These are phyloP conservation scores for Phytophthora sp. DNA, from an alignment of 352 stramenopile genomes.

Conservation along the genomic window DNA sequence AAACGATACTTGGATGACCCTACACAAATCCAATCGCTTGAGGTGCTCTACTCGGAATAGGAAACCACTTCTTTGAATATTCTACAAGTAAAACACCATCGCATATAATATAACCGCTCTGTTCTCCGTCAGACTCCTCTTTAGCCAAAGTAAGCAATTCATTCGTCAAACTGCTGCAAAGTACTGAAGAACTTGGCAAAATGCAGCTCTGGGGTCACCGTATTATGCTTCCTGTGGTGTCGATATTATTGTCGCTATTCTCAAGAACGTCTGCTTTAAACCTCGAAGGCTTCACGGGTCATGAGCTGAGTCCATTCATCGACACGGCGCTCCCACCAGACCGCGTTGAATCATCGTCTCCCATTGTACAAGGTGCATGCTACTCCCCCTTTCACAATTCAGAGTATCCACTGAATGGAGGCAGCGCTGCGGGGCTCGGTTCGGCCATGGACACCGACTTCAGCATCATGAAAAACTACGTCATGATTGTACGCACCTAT, in stretches of 20 bases:
- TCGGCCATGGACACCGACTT: constrained; percentile 74
- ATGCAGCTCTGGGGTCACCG: constrained; percentile 27
- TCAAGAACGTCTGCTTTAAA: constrained; percentile 27
- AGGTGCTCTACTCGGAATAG: constrained; percentile 49
- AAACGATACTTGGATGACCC: constrained; percentile 46
- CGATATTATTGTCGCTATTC: constrained; percentile 7
- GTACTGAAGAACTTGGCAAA: constrained; percentile 1
- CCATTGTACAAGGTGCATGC: constrained; percentile 54
- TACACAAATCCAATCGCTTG: constrained; percentile 40
- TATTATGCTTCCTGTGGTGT: constrained; percentile 8
- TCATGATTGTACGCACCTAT: constrained; percentile 72
- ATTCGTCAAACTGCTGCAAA: constrained; percentile 19
- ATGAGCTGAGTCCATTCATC: constrained; percentile 24
- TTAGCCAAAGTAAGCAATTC: constrained; percentile 5
- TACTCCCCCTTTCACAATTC: constrained; percentile 83
- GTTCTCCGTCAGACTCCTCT: constrained; percentile 4
- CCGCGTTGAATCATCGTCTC: constrained; percentile 10
- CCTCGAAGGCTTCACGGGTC: constrained; percentile 21
- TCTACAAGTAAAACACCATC: constrained; percentile 18
- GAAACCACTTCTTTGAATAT: constrained; percentile 32
- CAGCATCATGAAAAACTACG: constrained; percentile 67
- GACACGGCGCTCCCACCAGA: constrained; percentile 9
- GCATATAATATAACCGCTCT: constrained; percentile 26
- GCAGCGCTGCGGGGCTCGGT: constrained; percentile 40
- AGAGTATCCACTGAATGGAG: constrained; percentile 65